These are phyloP conservation scores for Suillus sp. DNA, from an alignment of 768 basidiomycete species.

Conservation along the genomic window DNA sequence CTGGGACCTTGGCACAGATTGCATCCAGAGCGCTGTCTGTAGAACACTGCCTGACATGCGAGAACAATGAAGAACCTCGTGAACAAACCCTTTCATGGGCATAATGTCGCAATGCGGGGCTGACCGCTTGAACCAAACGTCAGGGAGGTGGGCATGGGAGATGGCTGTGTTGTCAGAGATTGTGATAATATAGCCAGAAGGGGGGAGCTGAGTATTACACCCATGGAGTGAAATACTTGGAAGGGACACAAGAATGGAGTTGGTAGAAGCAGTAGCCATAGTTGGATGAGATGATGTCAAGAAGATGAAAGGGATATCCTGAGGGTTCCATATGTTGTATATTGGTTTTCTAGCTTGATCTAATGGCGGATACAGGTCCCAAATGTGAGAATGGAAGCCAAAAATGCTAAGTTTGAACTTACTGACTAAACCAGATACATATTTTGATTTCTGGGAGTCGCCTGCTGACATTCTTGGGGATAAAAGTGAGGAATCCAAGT, in stretches of 20 bases:
- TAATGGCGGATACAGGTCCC: conserved; percentile 30
- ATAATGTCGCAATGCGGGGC: conserved; percentile 3
- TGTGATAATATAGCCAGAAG: conserved; percentile 36
- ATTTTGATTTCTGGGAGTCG: conserved; percentile 60
- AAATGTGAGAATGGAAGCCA: conserved; percentile 20
- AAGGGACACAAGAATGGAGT: conserved; percentile 9
- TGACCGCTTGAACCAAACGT: conserved; percentile 20
- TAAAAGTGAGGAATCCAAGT: conserved; percentile 34
- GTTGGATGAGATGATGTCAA: conserved; percentile 38
- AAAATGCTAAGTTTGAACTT: conserved; percentile 33
- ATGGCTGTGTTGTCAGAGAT: conserved; percentile 49
- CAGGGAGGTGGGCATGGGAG: conserved; percentile 27
- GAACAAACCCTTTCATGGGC: conserved; percentile 48
- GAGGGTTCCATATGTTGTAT: conserved; percentile 78
- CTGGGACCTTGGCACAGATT: conserved; percentile 67
- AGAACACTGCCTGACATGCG: conserved; percentile 81
- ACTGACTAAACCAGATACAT: conserved; percentile 72
- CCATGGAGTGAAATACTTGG: conserved; percentile 12
- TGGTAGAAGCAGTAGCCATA: conserved; percentile 19
- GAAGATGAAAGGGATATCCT: conserved; percentile 69
- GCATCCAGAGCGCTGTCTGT: conserved; percentile 73
- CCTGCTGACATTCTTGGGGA: conserved; percentile 38
- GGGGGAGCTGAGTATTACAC: conserved; percentile 49
- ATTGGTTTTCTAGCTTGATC: conserved; percentile 81
- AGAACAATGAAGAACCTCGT: conserved; percentile 87